Evolutionary conservation across 345 rosid genomes (phyloP), one percentile per base, ranked within the genome.

Genomic region (Garcia nutans): DNA sequence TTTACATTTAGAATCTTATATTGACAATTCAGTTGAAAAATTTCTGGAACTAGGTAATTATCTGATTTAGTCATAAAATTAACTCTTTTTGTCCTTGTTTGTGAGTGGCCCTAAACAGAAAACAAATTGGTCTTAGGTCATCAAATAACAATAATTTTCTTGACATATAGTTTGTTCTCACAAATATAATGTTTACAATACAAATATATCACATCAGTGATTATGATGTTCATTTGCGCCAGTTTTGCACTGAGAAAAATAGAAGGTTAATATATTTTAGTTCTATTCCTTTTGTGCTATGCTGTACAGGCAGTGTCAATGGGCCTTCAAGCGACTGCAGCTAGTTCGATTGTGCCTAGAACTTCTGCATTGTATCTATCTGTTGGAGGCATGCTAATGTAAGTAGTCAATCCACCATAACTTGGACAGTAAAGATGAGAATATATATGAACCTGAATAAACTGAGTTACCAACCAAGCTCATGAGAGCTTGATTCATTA

Each of bases 341-440:
- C 89, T 68, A 88, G 86, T 72, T 89, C 97, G 57, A 81, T 82
- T 74, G 86, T 83, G 42, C 82, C 93, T 70, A 78, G 88, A 71
- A 79, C 80, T 80, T 84, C 83, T 78, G 81, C 87, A 71, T 63
- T 88, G 80, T 89, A 85, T 85, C 85, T 91, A 64, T 93, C 99
- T 67, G 88, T 93, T 77, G 94, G 97, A 74, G 95, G 99, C 87
- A 89, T 95, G 91, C 84, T 95, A 57, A 70, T 93, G 99, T 91
- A 85, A 93, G 97, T 82, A 81, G 68, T 70, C 60, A 71, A 33
- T 67, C 76, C 50, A 72, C 71, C 13, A 5, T 42, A 26, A 63
- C 22, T 62, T 59, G 71, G 33, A 37, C 22, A 26, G 10, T 11
- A 42, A 70, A 1, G 50, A 45, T 3, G 22, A 42, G 8, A 24